Evolutionary conservation across 768 basidiomycete genomes (phyloP), one percentile per base, ranked within the genome.

Genomic region (Inosperma sp.): DNA sequence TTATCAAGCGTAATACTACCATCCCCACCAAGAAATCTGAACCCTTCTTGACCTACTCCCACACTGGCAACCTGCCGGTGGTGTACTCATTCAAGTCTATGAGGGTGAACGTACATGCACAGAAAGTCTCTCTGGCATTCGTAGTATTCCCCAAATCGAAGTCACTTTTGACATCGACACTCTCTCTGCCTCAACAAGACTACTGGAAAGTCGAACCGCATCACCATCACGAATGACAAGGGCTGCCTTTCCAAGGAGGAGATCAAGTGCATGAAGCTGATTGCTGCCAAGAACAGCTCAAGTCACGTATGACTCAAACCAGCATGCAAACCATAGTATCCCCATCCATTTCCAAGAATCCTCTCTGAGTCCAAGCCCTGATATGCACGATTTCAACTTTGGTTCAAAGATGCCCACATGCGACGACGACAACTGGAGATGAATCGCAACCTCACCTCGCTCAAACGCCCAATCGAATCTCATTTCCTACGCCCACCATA

Each of bases 11-110:
- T n/a, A n/a, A n/a, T 70, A 94, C 94, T 82, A 93, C 97, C 67
- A 94, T 98, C n/a, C n/a, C 90, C 96, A 96, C 94, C 63, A 96
- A 95, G 77, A 97, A 96, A 77, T 93, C 94, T 9, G 93, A 96
- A 75, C 90, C 86, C 65, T 95, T 97, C 83, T 96, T 93, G 30
- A 97, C 95, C 21, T 93, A 95, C 78, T 84, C 93, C 58, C 93
- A 96, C 78, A 97, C 77, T n/a, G n/a, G n/a, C 93, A 97, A 69
- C 93, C 94, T 52, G 93, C 70, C 93, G 95, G n/a, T n/a, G n/a
- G n/a, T n/a, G n/a, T n/a, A n/a, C n/a, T n/a, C n/a, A n/a, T n/a
- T n/a, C n/a, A n/a, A 68, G 94, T 97, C 30, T 96, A 82, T 73
- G 95, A 98, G 78, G 94, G 94, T 72, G 93, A 96, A 69, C 92